A percentile compares a stretch with the other conserved stretches of the same genome.
Evolutionary conservation across 352 stramenopile genomes (phyloP).

Genomic region (Pythium sukuiense): DNA sequence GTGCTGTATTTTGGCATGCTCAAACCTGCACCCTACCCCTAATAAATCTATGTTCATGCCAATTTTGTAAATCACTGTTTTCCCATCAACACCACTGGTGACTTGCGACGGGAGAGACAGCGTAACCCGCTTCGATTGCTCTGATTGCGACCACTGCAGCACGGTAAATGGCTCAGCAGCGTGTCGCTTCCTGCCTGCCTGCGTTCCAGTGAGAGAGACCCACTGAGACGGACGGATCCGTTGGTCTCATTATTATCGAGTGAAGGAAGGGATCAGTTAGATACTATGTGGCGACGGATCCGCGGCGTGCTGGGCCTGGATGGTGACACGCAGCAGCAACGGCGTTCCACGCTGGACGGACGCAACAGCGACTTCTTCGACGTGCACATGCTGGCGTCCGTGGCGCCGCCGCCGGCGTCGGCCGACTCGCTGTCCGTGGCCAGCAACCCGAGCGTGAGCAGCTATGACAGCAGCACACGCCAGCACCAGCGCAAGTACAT

Average conservation of each 20-base stretch:
- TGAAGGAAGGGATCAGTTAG: too few species aligned
- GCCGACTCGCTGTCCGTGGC: constrained; percentile 31
- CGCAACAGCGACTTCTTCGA: constrained; percentile 16
- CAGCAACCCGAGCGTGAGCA: constrained; percentile 55
- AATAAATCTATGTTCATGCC: too few species aligned
- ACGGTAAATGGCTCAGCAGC: background rate
- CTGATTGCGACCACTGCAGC: background rate
- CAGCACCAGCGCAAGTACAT: constrained; percentile 46
- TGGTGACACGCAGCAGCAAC: background rate
- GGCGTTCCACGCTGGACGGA: constrained; percentile 9
- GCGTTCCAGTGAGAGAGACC: background rate
- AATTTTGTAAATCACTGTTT: too few species aligned
- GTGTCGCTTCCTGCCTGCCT: background rate
- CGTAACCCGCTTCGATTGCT: background rate
- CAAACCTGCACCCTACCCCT: too few species aligned
- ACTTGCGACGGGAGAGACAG: background rate
- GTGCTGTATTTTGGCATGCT: too few species aligned
- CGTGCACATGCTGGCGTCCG: background rate
- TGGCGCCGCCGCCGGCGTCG: constrained; percentile 18
- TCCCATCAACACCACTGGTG: too few species aligned
- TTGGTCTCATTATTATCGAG: background rate
- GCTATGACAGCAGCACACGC: constrained; percentile 49
- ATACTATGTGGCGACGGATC: constrained; percentile 14
- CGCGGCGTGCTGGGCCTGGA: constrained; percentile 11
- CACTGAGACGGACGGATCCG: background rate